Conservation (phyloP, 2,329 filamentous ascomycete genomes). For the Pestalotiopsis sp. region DNA sequence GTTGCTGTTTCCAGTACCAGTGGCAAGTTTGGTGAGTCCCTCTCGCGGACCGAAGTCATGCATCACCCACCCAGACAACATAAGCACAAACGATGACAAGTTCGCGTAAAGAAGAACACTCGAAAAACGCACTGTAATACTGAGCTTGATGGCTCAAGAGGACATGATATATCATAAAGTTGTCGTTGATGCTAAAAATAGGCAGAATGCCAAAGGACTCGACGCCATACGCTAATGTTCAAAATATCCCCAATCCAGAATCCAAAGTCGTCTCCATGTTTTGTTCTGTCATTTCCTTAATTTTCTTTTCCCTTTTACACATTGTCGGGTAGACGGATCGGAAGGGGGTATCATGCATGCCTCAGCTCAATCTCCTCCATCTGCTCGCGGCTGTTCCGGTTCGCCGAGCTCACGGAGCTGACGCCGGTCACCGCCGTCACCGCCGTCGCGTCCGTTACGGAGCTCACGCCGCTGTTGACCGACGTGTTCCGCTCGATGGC, state of each 20-base stretch:
- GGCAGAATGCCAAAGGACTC: neutral
- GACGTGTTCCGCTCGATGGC: neutral
- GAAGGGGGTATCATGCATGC: constrained; percentile 4
- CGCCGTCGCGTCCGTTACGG: neutral
- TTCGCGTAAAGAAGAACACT: no score
- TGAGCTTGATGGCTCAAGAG: neutral
- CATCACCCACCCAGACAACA: no score
- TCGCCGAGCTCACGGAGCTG: neutral
- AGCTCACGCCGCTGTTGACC: neutral
- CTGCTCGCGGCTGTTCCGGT: neutral
- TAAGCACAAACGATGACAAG: no score
- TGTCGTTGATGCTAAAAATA: neutral
- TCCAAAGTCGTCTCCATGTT: neutral
- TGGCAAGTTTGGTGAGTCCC: no score
- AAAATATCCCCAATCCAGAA: neutral
- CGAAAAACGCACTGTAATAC: neutral
- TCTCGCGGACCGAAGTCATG: no score
- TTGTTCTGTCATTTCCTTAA: neutral
- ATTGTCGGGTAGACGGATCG: neutral
- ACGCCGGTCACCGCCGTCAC: neutral
- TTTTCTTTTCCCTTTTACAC: neutral
- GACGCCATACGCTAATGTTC: neutral
- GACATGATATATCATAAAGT: neutral
- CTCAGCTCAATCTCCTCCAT: constrained; percentile 5
- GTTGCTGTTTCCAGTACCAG: no score